Evolutionary conservation across 1,284 basidiomycete species (phyloP).

Genomic region (Microbotryum violaceum): DNA sequence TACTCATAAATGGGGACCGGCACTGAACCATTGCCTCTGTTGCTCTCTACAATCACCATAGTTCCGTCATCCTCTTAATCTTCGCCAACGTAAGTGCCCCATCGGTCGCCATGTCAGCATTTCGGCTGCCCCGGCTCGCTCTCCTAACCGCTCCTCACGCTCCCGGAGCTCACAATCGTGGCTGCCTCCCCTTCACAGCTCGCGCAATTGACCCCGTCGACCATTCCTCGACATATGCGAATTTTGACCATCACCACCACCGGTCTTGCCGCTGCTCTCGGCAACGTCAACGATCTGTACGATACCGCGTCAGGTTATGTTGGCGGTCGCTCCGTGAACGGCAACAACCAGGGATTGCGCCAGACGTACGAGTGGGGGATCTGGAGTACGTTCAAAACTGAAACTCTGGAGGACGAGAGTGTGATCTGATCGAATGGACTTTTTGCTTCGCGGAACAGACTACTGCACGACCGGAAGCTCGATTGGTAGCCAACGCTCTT

Average conservation of each 20-base stretch:
- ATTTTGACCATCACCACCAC: constrained; percentile 29
- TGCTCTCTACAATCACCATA: neutral
- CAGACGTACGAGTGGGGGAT: constrained; percentile 31
- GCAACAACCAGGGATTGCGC: constrained; percentile 3
- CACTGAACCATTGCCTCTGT: neutral
- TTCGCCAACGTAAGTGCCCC: constrained; percentile 12
- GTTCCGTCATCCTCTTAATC: constrained; percentile 22
- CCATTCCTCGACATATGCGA: constrained; percentile 28
- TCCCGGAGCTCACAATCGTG: neutral
- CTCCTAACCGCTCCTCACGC: neutral
- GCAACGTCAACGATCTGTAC: constrained; percentile 18
- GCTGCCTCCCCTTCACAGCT: constrained; percentile 2
- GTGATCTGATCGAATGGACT: neutral
- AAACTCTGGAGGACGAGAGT: neutral
- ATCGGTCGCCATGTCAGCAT: neutral
- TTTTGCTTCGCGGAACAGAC: neutral
- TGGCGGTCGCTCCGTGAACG: neutral
- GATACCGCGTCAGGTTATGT: neutral
- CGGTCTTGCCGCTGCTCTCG: constrained; percentile 9
- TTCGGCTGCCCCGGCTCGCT: neutral
- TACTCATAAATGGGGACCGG: neutral
- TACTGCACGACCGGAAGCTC: constrained; percentile 26
- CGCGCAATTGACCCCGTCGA: constrained; percentile 13
- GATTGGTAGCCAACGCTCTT: constrained; percentile 12
- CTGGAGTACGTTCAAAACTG: constrained; percentile 9